These are phyloP conservation scores for Plasmodium adleri DNA, from an alignment of 169 alveolate genomes.

Conservation along the genomic window DNA sequence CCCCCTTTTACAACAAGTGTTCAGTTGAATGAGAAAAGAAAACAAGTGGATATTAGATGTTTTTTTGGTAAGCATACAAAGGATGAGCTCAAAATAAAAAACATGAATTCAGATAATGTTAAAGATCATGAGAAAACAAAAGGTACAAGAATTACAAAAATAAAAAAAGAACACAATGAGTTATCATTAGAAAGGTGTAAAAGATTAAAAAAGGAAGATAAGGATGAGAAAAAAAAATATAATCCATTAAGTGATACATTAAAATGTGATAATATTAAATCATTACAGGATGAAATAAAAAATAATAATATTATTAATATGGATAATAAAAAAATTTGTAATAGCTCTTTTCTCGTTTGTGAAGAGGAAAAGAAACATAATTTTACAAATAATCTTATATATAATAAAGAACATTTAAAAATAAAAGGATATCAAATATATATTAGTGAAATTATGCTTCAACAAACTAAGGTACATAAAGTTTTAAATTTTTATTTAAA, in stretches of 20 bases:
- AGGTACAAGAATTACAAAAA: not conserved
- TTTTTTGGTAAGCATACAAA: slow-evolving; percentile 17
- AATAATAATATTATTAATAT: not conserved
- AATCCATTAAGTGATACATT: not conserved
- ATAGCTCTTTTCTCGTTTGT: not conserved
- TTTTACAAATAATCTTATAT: not conserved
- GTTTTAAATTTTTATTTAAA: slow-evolving; percentile 75
- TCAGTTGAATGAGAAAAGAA: slow-evolving; percentile 12
- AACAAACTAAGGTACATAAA: slow-evolving; percentile 81
- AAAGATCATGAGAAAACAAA: not conserved
- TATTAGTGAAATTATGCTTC: slow-evolving; percentile 84
- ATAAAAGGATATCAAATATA: slow-evolving; percentile 77
- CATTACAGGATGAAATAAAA: not conserved
- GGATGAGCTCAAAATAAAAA: not conserved
- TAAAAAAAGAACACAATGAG: slow-evolving; percentile 18
- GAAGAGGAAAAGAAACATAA: slow-evolving; percentile 8
- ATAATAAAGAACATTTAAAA: slow-evolving; percentile 5
- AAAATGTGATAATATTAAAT: not conserved
- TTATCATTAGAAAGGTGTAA: not conserved
- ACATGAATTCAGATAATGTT: not conserved
- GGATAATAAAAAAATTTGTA: not conserved
- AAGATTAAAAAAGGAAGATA: slow-evolving; percentile 20
- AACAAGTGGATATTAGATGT: slow-evolving; percentile 20
- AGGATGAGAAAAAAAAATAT: not conserved
- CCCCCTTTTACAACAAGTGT: slow-evolving; percentile 68